Base-by-base conservation (phyloP, 371 early-diverging fungal species). In the Mortierella sp. region DNA sequence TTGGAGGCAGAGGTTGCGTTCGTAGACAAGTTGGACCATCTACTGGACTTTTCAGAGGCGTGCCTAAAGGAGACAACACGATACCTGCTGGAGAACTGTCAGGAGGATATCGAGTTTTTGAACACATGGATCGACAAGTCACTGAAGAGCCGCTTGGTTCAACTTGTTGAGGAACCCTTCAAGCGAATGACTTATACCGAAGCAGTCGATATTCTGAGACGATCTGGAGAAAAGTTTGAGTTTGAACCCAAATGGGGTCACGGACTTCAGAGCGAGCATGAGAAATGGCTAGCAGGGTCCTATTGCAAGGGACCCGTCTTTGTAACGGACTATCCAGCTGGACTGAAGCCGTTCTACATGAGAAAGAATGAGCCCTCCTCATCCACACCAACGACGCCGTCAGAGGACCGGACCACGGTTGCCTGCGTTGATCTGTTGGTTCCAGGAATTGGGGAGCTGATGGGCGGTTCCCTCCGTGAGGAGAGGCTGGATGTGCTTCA, bases 261-360 rank as follows among this genome's bases (percentile, higher is more conserved):
- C 12, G 81, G 87, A 8, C 76, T 97, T 28, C 95, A 95, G 65
- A 86, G 89, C 34, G 96, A 96, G 71, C 96, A 96, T 81, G 96
- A 97, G 71, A 86, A 89, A 49, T 95, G 86, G 79, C 79, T 97
- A 34, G 91, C 94, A 0, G 86, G 89, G 0, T 81, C 76, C n/a
- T 83, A 89, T 50, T 91, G 90, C 61, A 60, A 80, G 0, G 73
- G 72, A 21, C 97, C 98, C 0, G 94, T 96, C 2, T 97, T 96
- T 84, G 93, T 97, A 7, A 95, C 93, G 7, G 89, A 96, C 58
- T 97, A 97, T 72, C 98, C 98, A 1, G 73, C 82, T 0, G 73
- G 71, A 2, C 64, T 90, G 46, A 97, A 97, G 78, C 95, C 98
- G 0, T 97, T 97, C 66, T 97, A 97, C 66, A 97, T 97, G 98